phyloP scores from a whole-genome alignment of 106 monocot species.

The Amphibolis antarctica region DNA sequence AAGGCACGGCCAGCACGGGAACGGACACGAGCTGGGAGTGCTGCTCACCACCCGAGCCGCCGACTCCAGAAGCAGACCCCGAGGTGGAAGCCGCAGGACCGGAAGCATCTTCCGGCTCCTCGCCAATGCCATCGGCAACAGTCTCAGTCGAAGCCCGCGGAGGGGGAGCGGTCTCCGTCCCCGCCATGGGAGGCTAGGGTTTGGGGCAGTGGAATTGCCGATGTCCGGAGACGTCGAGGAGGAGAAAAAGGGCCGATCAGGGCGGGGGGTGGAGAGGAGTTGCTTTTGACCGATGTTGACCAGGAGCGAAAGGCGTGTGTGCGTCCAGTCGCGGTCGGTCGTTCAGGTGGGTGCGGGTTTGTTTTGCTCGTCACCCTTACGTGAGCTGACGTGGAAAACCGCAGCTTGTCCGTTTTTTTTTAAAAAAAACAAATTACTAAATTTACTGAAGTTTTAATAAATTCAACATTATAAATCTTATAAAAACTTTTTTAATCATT shows the following conservation, averaged over 20 bases:
- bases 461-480: too few relatives aligned
- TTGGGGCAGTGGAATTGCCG: not conserved
- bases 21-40: slow-evolving; percentile 18
- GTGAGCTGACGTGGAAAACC: too few relatives aligned
- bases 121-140: not conserved
- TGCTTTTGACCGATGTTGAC: not conserved
- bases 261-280: not conserved
- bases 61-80: slow-evolving; percentile 17
- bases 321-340: too few relatives aligned
- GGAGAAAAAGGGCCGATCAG: not conserved
- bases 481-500: too few relatives aligned
- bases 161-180: not conserved
- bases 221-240: not conserved
- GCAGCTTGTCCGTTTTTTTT: too few relatives aligned
- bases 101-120: not conserved
- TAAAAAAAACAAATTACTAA: too few relatives aligned
- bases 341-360: too few relatives aligned
- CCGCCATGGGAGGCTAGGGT: not conserved
- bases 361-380: too few relatives aligned
- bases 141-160: not conserved
- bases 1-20: slow-evolving; percentile 29
- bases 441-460: too few relatives aligned
- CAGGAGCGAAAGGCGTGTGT: too few relatives aligned
- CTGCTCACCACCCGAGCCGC: not conserved
- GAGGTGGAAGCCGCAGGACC: not conserved